These are phyloP conservation scores for Collybia sp. DNA, from an alignment of 768 basidiomycete species.

Conservation along the genomic window DNA sequence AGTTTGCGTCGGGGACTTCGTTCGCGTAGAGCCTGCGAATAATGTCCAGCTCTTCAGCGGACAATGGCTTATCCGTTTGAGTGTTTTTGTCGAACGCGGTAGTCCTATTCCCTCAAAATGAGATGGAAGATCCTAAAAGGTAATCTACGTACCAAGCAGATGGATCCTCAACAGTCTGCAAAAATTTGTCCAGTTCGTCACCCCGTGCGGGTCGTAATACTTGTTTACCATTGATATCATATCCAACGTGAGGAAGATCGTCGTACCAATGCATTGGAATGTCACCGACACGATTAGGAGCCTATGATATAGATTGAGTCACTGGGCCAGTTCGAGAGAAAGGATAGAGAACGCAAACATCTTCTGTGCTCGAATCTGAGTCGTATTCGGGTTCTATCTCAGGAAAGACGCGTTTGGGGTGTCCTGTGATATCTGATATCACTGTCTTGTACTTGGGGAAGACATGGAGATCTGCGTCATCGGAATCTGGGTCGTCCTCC, in stretches of 20 bases:
- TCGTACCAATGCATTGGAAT: slow-evolving; percentile 99
- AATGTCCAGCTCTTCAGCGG: slow-evolving; percentile 89
- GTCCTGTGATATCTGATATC: slow-evolving; percentile 79
- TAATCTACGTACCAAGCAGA: slow-evolving; percentile 66
- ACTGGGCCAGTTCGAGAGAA: slow-evolving; percentile 8
- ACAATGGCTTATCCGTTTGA: slow-evolving; percentile 82
- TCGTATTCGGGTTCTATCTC: slow-evolving; percentile 90
- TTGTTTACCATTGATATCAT: slow-evolving; percentile 91
- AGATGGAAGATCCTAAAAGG: not conserved
- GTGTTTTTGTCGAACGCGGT: slow-evolving; percentile 87
- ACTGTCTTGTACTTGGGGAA: slow-evolving; percentile 66
- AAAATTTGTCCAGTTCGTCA: slow-evolving; percentile 96
- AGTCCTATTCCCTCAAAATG: slow-evolving; percentile 48
- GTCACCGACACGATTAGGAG: slow-evolving; percentile 92
- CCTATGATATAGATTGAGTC: slow-evolving; percentile 38
- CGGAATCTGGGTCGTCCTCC: slow-evolving; percentile 30
- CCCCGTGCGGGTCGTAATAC: slow-evolving; percentile 91
- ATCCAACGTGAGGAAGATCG: slow-evolving; percentile 98
- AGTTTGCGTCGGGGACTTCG: slow-evolving; percentile 87
- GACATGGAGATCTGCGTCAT: slow-evolving; percentile 44
- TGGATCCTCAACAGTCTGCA: slow-evolving; percentile 90
- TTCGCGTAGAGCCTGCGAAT: slow-evolving; percentile 86
- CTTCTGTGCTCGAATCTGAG: slow-evolving; percentile 89
- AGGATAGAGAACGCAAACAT: slow-evolving; percentile 45
- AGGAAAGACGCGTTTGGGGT: slow-evolving; percentile 77